phyloP scores from a whole-genome alignment of 1,284 basidiomycete species.

The Puccinia triticina region DNA sequence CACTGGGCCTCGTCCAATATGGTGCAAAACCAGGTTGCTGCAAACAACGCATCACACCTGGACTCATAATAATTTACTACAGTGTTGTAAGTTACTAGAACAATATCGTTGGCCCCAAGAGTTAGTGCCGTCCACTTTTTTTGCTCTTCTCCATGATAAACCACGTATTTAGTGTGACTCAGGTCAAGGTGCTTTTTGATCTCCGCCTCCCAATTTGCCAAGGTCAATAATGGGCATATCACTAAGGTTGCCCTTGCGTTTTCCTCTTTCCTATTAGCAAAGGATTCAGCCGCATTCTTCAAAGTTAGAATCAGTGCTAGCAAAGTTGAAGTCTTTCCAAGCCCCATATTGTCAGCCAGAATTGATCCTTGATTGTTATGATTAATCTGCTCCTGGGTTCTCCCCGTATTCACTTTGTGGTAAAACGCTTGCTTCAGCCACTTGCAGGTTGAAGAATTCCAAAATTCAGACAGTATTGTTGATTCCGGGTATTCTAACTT shows the following conservation, averaged over 20 bases:
- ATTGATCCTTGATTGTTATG: not conserved
- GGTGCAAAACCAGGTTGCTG: not conserved
- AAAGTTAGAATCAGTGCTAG: not conserved
- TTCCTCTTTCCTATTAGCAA: not conserved
- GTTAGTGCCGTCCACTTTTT: not conserved
- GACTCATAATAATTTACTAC: not conserved
- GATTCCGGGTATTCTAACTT: not conserved
- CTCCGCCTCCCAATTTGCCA: constrained; percentile 13
- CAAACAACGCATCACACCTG: constrained; percentile 11
- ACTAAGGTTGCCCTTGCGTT: not conserved
- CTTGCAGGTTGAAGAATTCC: not conserved
- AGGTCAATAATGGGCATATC: constrained; percentile 1
- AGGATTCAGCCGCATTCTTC: not conserved
- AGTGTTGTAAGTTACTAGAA: constrained; percentile 5
- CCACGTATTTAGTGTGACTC: not conserved
- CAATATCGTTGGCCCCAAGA: not conserved
- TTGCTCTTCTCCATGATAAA: constrained; percentile 7
- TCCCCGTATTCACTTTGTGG: not conserved
- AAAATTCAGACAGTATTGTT: not conserved
- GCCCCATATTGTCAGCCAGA: constrained; percentile 7
- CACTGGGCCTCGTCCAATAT: constrained; percentile 19
- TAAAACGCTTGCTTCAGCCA: not conserved
- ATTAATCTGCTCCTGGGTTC: not conserved
- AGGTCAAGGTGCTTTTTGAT: not conserved
- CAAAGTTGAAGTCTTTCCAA: constrained; percentile 9